phyloP scores from a whole-genome alignment of 768 basidiomycete genomes.

The Xerocomellus intermedius region DNA sequence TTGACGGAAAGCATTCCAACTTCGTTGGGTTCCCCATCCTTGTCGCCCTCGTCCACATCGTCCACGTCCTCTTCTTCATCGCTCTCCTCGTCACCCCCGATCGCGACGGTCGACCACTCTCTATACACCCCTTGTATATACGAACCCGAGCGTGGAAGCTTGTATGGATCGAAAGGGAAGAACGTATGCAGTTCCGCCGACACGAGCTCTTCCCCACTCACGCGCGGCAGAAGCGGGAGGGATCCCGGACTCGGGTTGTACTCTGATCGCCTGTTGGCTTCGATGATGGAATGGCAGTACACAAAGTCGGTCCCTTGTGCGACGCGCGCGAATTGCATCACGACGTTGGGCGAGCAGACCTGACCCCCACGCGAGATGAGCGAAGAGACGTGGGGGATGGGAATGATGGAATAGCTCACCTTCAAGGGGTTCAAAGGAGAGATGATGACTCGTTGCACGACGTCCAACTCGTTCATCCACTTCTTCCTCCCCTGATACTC shows the following conservation, averaged over 20 bases:
- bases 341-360: slow-evolving; percentile 90
- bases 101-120: slow-evolving; percentile 84
- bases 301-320: slow-evolving; percentile 88
- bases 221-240: slow-evolving; percentile 17
- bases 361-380: slow-evolving; percentile 28
- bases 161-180: slow-evolving; percentile 98
- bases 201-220: slow-evolving; percentile 36
- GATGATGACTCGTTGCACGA: slow-evolving; percentile 76
- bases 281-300: slow-evolving; percentile 92
- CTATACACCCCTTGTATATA: slow-evolving; percentile 86
- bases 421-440: slow-evolving; percentile 89
- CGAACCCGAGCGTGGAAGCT: slow-evolving; percentile 70
- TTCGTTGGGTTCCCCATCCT: neutral
- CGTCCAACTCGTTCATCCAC: slow-evolving; percentile 82
- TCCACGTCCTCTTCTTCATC: slow-evolving; percentile 60
- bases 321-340: slow-evolving; percentile 89
- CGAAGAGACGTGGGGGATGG: neutral
- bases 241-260: slow-evolving; percentile 34
- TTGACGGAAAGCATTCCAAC: slow-evolving; percentile 4
- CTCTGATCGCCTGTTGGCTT: slow-evolving; percentile 77
- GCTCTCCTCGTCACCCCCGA: slow-evolving; percentile 65
- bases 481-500: slow-evolving; percentile 52
- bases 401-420: slow-evolving; percentile 9
- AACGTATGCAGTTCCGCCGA: slow-evolving; percentile 84
- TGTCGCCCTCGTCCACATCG: slow-evolving; percentile 35